Percentiles rank a stretch among this genome's conserved stretches.
Conservation (phyloP, 805 yeast species). For the Yarrowia deformans region DNA sequence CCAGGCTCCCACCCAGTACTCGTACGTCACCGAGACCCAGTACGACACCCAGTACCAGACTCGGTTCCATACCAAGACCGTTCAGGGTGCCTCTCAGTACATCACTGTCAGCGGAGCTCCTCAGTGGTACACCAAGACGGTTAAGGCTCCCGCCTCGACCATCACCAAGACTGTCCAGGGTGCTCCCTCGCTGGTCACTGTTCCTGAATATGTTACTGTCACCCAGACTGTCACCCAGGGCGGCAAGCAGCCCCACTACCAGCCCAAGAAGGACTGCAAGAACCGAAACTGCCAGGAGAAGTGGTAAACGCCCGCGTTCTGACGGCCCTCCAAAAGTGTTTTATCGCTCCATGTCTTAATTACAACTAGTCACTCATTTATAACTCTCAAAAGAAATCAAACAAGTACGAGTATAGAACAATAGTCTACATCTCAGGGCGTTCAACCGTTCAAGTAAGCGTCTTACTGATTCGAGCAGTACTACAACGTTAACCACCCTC, state of each 20-base stretch:
- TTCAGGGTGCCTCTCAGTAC: slow-evolving; percentile 15
- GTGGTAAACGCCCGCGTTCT: background rate
- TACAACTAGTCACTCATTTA: background rate
- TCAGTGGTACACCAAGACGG: slow-evolving; percentile 1
- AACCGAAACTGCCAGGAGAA: slow-evolving; percentile 32
- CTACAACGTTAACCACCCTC: too few species aligned
- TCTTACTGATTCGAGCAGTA: too few species aligned
- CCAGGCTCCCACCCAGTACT: too few species aligned
- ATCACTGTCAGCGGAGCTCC: background rate
- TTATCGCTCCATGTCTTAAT: background rate
- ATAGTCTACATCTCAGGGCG: too few species aligned
- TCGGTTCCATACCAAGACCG: slow-evolving; percentile 9
- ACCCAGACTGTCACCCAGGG: slow-evolving; percentile 19
- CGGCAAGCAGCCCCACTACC: slow-evolving; percentile 24
- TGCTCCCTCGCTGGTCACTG: slow-evolving; percentile 18
- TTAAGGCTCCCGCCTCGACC: background rate
- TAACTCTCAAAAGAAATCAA: background rate
- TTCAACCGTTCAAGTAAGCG: too few species aligned
- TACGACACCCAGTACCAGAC: background rate
- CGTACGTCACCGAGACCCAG: background rate
- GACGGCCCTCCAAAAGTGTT: too few species aligned
- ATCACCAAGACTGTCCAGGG: slow-evolving; percentile 23
- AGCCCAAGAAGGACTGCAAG: slow-evolving; percentile 37
- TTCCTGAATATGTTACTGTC: slow-evolving; percentile 25
- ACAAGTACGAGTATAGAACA: too few species aligned